A percentile compares a stretch with the other conserved stretches of the same genome.
These are phyloP conservation scores for Metarhizium anisopliae DNA, from an alignment of 2,329 filamentous ascomycete species.

Conservation along the genomic window DNA sequence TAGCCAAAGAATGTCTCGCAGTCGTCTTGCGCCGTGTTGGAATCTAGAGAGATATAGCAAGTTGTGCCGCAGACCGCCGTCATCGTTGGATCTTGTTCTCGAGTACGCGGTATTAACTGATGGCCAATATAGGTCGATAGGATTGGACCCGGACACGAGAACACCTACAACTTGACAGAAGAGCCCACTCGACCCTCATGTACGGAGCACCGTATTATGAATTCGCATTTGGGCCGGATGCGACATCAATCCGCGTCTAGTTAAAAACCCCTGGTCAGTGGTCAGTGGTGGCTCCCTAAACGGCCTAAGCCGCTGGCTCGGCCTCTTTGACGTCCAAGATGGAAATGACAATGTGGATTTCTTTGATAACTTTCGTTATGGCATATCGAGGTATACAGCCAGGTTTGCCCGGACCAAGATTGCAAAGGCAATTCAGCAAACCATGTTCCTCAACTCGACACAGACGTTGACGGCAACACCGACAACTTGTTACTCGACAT, in stretches of 20 bases:
- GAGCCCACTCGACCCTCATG: too few relatives aligned
- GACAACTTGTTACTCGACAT: too few relatives aligned
- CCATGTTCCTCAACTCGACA: too few relatives aligned
- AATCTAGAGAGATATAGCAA: too few relatives aligned
- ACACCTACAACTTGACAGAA: not conserved
- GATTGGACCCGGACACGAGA: not conserved
- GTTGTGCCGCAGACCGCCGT: not conserved
- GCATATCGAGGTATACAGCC: too few relatives aligned
- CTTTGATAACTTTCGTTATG: too few relatives aligned
- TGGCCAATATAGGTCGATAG: not conserved
- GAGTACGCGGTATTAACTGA: not conserved
- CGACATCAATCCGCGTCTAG: not conserved
- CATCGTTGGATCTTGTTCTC: too few relatives aligned
- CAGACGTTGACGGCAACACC: too few relatives aligned
- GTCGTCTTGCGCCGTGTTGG: not conserved
- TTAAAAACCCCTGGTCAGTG: not conserved
- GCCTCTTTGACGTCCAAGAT: not conserved
- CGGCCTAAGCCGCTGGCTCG: not conserved
- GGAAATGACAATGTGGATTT: too few relatives aligned
- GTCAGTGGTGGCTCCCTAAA: not conserved
- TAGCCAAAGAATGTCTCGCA: too few relatives aligned
- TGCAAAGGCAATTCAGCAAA: too few relatives aligned
- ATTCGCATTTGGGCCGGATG: not conserved
- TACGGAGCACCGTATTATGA: not conserved
- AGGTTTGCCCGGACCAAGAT: too few relatives aligned